A percentile compares a stretch with the other conserved stretches of the same genome.
phyloP scores from a whole-genome alignment of 2,329 filamentous ascomycete genomes.

The Exophiala aquamarina region DNA sequence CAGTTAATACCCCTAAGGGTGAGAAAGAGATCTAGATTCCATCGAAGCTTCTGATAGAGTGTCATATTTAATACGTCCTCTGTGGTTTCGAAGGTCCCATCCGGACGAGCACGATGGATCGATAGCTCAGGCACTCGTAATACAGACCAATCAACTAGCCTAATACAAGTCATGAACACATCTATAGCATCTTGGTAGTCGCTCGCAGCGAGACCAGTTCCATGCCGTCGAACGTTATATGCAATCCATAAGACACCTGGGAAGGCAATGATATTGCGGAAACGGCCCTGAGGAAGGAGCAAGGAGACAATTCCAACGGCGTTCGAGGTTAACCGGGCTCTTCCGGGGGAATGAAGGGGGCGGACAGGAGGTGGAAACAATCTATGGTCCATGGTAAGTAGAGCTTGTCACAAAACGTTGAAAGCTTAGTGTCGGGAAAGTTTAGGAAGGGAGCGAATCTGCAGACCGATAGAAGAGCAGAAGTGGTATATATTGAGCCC shows the following conservation, averaged over 20 bases:
- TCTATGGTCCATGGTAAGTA: too few species aligned
- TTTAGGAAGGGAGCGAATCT: too few species aligned
- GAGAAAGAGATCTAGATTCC: conserved; percentile 56
- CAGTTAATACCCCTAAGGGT: conserved; percentile 61
- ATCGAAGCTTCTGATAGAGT: conserved; percentile 42
- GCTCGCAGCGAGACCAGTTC: conserved; percentile 6
- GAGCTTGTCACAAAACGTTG: too few species aligned
- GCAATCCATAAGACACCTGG: conserved; percentile 10
- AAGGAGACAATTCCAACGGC: conserved; percentile 9
- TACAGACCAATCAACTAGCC: conserved; percentile 12
- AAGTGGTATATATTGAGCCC: too few species aligned
- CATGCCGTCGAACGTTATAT: conserved; percentile 12
- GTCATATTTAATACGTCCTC: conserved; percentile 14
- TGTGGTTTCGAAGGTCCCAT: conserved; percentile 9
- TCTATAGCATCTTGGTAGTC: conserved; percentile 18
- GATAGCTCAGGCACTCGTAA: conserved; percentile 8
- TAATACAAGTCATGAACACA: conserved; percentile 9
- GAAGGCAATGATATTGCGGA: conserved; percentile 7
- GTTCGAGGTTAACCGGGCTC: conserved; percentile 6
- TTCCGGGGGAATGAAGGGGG: conserved; percentile 3
- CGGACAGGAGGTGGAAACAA: conserved; percentile 17
- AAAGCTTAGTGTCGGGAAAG: too few species aligned
- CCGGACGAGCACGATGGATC: conserved; percentile 9
- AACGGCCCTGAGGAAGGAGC: conserved; percentile 9
- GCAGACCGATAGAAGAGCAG: too few species aligned